phyloP scores from a whole-genome alignment of 352 stramenopile genomes.

The Detonula confervacea region DNA sequence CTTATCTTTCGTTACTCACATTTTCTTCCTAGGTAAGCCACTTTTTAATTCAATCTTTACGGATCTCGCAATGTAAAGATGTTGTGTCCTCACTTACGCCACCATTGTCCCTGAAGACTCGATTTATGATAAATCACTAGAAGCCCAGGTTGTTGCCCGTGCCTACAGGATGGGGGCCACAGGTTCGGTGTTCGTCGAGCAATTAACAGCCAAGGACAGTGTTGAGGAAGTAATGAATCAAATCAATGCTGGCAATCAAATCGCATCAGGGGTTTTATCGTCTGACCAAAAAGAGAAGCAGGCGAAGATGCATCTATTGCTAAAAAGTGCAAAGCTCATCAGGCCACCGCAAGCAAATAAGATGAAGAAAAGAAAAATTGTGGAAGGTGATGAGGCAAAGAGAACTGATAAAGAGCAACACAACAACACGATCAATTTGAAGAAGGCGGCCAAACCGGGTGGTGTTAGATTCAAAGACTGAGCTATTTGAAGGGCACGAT shows the following conservation, averaged over 20 bases:
- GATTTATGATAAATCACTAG: constrained; percentile 94
- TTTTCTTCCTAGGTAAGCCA: constrained; percentile 91
- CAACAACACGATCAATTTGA: background rate
- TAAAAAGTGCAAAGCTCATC: constrained; percentile 40
- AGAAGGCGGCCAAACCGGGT: background rate
- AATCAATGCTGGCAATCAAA: constrained; percentile 43
- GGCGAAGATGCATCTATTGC: constrained; percentile 41
- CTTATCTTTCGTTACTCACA: constrained; percentile 97
- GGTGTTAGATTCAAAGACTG: constrained; percentile 14
- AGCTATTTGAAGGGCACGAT: too few species aligned
- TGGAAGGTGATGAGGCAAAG: background rate
- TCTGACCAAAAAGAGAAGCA: constrained; percentile 30
- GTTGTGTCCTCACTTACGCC: background rate
- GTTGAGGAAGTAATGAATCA: constrained; percentile 80
- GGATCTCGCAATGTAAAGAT: background rate
- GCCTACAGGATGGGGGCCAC: constrained; percentile 95
- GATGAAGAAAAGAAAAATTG: constrained; percentile 17
- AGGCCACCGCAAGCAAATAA: background rate
- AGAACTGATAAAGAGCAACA: too few species aligned
- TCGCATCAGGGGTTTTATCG: background rate
- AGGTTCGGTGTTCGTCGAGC: constrained; percentile 91
- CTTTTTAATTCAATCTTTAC: background rate
- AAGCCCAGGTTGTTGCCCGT: constrained; percentile 94
- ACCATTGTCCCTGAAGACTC: constrained; percentile 87
- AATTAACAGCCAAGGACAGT: constrained; percentile 74